phyloP scores from a whole-genome alignment of 768 basidiomycete genomes.

The Auricularia heimuer region DNA sequence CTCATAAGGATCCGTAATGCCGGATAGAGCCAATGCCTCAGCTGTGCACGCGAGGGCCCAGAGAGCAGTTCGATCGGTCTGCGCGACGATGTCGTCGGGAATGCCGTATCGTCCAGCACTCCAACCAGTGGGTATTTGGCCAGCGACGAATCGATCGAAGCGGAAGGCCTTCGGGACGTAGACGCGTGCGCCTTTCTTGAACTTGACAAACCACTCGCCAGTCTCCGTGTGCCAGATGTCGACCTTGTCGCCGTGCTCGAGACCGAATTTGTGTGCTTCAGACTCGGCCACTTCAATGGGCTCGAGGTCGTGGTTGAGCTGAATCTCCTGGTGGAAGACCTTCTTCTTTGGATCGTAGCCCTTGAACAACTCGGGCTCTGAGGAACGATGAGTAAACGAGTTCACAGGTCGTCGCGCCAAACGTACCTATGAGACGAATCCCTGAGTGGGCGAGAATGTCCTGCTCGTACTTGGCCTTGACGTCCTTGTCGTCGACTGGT shows the following conservation, averaged over 20 bases:
- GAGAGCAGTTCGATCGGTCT: constrained; percentile 84
- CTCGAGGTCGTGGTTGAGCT: constrained; percentile 93
- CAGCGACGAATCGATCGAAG: constrained; percentile 90
- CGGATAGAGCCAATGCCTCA: constrained; percentile 93
- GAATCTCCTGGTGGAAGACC: constrained; percentile 93
- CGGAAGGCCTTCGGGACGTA: constrained; percentile 90
- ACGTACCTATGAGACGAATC: constrained; percentile 84
- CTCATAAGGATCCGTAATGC: constrained; percentile 97
- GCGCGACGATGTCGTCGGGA: constrained; percentile 89
- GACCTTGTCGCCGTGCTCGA: constrained; percentile 92
- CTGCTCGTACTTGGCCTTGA: constrained; percentile 87
- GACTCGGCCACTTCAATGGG: constrained; percentile 85
- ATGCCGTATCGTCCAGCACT: constrained; percentile 93
- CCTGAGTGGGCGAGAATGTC: constrained; percentile 87
- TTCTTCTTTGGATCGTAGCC: constrained; percentile 98
- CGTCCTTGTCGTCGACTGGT: constrained; percentile 96
- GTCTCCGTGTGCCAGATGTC: constrained; percentile 89
- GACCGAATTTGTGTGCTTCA: constrained; percentile 92
- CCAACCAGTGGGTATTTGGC: constrained; percentile 97
- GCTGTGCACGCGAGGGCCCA: constrained; percentile 94
- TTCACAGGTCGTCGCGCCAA: neutral
- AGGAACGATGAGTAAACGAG: constrained; percentile 7
- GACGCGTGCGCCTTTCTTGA: constrained; percentile 95
- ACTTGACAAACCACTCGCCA: constrained; percentile 95
- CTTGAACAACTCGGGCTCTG: constrained; percentile 95